Evolutionary conservation across 202 grass and related monocot genomes (phyloP), one percentile per base, ranked within the genome.

Genomic region (Setaria viridis): DNA sequence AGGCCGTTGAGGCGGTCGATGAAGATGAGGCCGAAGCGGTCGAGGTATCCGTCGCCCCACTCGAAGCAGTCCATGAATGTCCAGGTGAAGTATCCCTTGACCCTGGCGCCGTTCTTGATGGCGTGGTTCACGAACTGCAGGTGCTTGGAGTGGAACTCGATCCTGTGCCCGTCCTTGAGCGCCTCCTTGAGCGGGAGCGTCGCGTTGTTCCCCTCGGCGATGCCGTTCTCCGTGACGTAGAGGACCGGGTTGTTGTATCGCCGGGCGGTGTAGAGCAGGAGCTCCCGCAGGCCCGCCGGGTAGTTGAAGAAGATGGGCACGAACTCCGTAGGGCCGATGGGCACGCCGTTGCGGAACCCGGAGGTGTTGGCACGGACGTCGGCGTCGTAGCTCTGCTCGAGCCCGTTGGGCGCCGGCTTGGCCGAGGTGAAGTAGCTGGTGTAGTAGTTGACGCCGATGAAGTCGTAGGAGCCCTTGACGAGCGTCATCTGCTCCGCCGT

Each of bases 401-500:
- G 68, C 10, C 8, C 9, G 73, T 83, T 90, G 53, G 60, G 67
- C 4, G 82, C 25, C 5, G 88, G 74, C 59, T 42, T 9, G 55
- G 20, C 48, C 42, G 60, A 73, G 51, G 79, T 55, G 77, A 62
- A 93, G 74, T 91, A 85, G 20, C 68, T 6, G 21, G 85, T 90
- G 84, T 93, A 94, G 67, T 94, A 93, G 79, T 94, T 94, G 65
- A 94, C 54, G 76, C 91, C 91, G 80, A 91, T 25, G 87, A 91
- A 93, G 82, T 93, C 88, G 29, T 88, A 78, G 25, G 91, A 91
- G 5, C 88, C 76, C 78, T 16, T 58, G 20, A 58, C 0, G 20
- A 58, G 19, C 55, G 7, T 0, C 4, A 20, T 60, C 49, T 91
- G 79, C 37, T 25, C 69, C 1, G 58, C 3, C 0, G 92, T 91